Evolutionary conservation across 768 basidiomycete species (phyloP).

Genomic region (Amanita pseudoporphyria): DNA sequence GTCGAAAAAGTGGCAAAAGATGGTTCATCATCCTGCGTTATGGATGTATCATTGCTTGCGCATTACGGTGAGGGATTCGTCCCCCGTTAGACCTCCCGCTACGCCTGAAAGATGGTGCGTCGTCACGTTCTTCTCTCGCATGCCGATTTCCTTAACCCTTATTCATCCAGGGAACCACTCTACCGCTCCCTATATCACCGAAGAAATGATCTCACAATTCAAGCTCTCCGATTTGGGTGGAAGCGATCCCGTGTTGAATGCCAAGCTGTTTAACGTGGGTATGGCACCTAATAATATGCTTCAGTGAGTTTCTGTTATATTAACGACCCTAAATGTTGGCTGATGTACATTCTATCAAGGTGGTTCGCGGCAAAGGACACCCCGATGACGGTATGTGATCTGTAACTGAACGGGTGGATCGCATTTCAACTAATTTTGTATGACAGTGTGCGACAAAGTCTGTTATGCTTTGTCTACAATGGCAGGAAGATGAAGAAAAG

Average conservation of each 20-base stretch:
- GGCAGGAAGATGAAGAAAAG: slow-evolving; percentile 55
- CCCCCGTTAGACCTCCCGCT: slow-evolving; percentile 50
- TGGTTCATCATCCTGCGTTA: slow-evolving; percentile 53
- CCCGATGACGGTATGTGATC: slow-evolving; percentile 70
- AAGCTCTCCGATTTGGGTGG: slow-evolving; percentile 72
- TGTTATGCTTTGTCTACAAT: slow-evolving; percentile 75
- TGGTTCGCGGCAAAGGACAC: slow-evolving; percentile 90
- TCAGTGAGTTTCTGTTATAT: slow-evolving; percentile 35
- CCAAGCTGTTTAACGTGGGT: slow-evolving; percentile 70
- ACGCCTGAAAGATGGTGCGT: slow-evolving; percentile 67
- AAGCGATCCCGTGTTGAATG: slow-evolving; percentile 53
- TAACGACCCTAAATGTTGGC: neutral
- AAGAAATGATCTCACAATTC: slow-evolving; percentile 92
- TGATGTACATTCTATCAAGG: slow-evolving; percentile 20
- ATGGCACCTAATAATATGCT: slow-evolving; percentile 81
- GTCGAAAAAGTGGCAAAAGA: slow-evolving; percentile 34
- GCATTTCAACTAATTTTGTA: neutral
- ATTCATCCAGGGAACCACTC: slow-evolving; percentile 35
- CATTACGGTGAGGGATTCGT: slow-evolving; percentile 65
- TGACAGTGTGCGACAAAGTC: slow-evolving; percentile 80
- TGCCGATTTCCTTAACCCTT: neutral
- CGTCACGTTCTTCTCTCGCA: neutral
- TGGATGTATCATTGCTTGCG: slow-evolving; percentile 72
- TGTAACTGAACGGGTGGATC: neutral
- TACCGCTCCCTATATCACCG: slow-evolving; percentile 79